Evolutionary conservation across 345 rosid genomes (phyloP).

Genomic region (Arabidopsis arenosa): DNA sequence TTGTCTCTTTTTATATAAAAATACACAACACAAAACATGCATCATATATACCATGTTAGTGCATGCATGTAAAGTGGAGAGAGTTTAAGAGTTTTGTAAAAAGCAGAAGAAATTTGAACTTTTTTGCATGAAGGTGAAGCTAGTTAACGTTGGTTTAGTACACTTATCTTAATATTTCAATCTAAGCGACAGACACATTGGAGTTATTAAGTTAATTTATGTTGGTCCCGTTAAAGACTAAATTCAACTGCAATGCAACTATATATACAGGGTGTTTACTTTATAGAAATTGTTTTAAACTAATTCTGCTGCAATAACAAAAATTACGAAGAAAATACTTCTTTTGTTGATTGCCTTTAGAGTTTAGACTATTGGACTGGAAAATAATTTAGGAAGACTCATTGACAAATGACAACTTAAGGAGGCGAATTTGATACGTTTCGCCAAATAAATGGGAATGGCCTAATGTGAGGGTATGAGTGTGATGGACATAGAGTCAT

Average conservation of each 20-base stretch:
- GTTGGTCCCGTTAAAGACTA: background rate
- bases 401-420: slow-evolving; percentile 19
- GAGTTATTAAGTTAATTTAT: background rate
- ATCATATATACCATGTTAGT: slow-evolving; percentile 19
- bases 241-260: background rate
- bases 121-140: background rate
- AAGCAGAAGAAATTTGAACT: slow-evolving; percentile 6
- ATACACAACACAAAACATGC: background rate
- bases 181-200: background rate
- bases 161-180: background rate
- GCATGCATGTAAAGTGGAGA: slow-evolving; percentile 16
- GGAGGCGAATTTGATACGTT: slow-evolving; percentile 20
- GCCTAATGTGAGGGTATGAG: slow-evolving; percentile 30
- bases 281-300: no score
- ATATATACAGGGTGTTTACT: background rate
- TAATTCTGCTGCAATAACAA: background rate
- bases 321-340: background rate
- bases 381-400: background rate
- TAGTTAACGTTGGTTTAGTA: background rate
- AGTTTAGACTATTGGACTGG: background rate
- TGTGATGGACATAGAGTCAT: slow-evolving; percentile 41
- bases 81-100: background rate
- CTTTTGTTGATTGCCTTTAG: background rate
- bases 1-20: slow-evolving; percentile 23
- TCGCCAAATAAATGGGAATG: slow-evolving; percentile 26